Evolutionary conservation across 179 eudicot species (phyloP), one percentile per base, ranked within the genome.

Genomic region (Corrigiola litoralis): DNA sequence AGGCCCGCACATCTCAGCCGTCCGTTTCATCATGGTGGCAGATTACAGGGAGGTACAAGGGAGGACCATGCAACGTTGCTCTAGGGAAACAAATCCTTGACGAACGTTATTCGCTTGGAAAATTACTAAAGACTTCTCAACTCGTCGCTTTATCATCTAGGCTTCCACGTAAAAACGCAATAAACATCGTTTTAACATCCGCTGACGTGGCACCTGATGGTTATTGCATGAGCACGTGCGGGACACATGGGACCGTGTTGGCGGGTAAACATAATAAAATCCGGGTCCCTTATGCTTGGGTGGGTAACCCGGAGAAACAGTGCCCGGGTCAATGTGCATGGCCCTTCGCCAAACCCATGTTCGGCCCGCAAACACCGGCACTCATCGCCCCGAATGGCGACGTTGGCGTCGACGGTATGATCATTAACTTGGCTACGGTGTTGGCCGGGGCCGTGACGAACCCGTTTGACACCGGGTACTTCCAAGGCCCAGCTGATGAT

Each of bases 321-420:
- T 79, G 82, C 17, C 82, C 82, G 45, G 79, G 82, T 33, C 45
- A 71, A 24, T 79, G 82, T 57, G 82, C 82, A 0, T 78, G 79
- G 79, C 76, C 79, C 7, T 78, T 74, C 13, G 67, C 66, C 61
- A 58, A 79, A 44, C 82, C 82, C 44, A 67, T 79, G 4, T 67
- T 44, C 28, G 82, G 82, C 58, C 79, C 82, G 5, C 79, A 75
- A 41, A 40, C 42, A 29, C 79, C 79, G 5, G 71, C 77, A 1
- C 73, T 79, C 1, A 46, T 75, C 1, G 71, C 79, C 4, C 82
- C 82, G 2, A 75, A 71, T 51, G 41, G 51, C 11, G 77, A 79
- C 18, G 74, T 79, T 11, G 82, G 82, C 0, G 61, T 68, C 11
- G 82, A 79, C 18, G 79, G 82, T 20, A 71, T 79, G 77, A 68